Conservation (phyloP, 2,329 filamentous ascomycete genomes). For the Fusarium caatingaense region DNA sequence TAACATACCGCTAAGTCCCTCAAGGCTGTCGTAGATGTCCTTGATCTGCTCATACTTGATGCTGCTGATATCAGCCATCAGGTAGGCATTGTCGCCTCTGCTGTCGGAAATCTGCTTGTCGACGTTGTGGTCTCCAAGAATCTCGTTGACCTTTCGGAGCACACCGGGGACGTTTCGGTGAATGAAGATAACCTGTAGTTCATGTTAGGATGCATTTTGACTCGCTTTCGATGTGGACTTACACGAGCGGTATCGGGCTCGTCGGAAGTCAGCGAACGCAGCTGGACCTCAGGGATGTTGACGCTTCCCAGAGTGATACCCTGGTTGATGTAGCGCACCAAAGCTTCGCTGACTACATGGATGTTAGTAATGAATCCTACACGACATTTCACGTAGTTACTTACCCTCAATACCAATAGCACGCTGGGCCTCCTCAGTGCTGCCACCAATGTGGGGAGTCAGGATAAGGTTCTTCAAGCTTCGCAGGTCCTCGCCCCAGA, state of each 20-base stretch:
- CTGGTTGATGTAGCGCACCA: slow-evolving; percentile 96
- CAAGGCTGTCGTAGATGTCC: slow-evolving; percentile 84
- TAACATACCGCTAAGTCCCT: slow-evolving; percentile 79
- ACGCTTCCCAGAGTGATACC: slow-evolving; percentile 91
- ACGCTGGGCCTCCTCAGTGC: slow-evolving; percentile 96
- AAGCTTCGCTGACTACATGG: slow-evolving; percentile 76
- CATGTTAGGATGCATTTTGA: slow-evolving; percentile 26
- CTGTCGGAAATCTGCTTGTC: slow-evolving; percentile 99
- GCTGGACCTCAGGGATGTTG: slow-evolving; percentile 93
- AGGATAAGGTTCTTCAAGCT: slow-evolving; percentile 91
- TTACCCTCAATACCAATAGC: slow-evolving; percentile 90
- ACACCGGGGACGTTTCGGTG: slow-evolving; percentile 98
- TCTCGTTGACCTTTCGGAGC: slow-evolving; percentile 92
- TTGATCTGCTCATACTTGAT: slow-evolving; percentile 85
- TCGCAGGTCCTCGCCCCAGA: slow-evolving; percentile 86
- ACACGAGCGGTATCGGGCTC: slow-evolving; percentile 89
- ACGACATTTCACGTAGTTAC: slow-evolving; percentile 13
- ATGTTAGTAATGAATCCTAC: slow-evolving; percentile 18
- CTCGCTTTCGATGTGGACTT: slow-evolving; percentile 29
- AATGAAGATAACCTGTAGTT: slow-evolving; percentile 82
- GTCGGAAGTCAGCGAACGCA: slow-evolving; percentile 90
- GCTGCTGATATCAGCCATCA: slow-evolving; percentile 97
- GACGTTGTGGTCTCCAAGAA: slow-evolving; percentile 94
- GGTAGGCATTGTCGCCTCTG: slow-evolving; percentile 91
- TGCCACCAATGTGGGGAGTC: slow-evolving; percentile 96